Percentiles rank a stretch among this genome's conserved stretches.
Conservation (phyloP, 2,329 filamentous ascomycete species). For the Apiospora aurea region DNA sequence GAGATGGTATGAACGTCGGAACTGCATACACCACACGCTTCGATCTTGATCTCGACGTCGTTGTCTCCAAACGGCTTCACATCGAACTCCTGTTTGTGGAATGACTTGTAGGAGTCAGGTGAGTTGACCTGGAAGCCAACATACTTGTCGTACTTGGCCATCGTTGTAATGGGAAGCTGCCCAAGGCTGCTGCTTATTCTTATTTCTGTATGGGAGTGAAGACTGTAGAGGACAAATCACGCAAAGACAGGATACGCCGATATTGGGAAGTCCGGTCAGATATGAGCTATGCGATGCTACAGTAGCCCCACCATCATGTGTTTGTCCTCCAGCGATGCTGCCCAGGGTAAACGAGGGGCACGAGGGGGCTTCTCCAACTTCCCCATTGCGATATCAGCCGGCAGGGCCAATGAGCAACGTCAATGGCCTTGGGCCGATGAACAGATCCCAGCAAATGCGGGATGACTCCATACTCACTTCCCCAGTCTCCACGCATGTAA, state of each 20-base stretch:
- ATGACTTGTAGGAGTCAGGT: conserved; percentile 62
- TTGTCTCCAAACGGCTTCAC: conserved; percentile 87
- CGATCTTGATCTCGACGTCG: conserved; percentile 88
- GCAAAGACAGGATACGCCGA: not conserved
- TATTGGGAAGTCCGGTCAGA: not conserved
- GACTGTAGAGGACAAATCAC: not conserved
- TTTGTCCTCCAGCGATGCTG: not conserved
- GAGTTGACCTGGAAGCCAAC: conserved; percentile 66
- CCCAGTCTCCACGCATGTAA: conserved; percentile 11
- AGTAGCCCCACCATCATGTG: conserved; percentile 7
- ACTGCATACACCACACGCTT: conserved; percentile 79
- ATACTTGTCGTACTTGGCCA: conserved; percentile 67
- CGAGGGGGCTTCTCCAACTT: conserved; percentile 16
- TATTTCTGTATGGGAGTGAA: not conserved
- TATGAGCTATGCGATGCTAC: not conserved
- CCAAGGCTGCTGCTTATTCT: not conserved
- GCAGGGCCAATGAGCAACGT: conserved; percentile 18
- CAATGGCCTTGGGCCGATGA: not conserved
- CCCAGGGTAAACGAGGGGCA: conserved; percentile 1
- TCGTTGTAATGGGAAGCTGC: conserved; percentile 32
- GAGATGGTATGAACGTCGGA: conserved; percentile 75
- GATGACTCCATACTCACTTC: conserved; percentile 8
- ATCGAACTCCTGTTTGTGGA: conserved; percentile 77
- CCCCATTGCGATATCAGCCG: conserved; percentile 19
- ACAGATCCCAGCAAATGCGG: conserved; percentile 3